Conservation (phyloP, 306 rosid genomes). For the Sindora glabra region DNA sequence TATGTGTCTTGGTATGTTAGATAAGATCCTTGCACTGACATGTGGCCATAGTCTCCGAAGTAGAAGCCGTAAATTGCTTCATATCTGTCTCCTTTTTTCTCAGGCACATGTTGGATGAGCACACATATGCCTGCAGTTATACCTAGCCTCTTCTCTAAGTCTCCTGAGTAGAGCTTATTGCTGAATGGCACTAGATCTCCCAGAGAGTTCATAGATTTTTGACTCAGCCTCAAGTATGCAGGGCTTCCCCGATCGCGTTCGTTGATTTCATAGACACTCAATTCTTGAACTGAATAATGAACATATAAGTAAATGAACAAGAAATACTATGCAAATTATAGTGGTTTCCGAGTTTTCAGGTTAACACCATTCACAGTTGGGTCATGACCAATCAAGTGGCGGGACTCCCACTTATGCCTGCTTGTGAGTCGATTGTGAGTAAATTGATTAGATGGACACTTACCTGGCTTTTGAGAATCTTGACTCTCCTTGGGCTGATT, state of each 20-base stretch:
- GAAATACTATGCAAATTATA: neutral
- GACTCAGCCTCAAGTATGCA: conserved; percentile 61
- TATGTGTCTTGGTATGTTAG: conserved; percentile 57
- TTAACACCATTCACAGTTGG: too few relatives aligned
- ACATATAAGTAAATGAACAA: neutral
- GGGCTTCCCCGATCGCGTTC: conserved; percentile 86
- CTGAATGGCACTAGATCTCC: conserved; percentile 85
- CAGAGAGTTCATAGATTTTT: conserved; percentile 36
- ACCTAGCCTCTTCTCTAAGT: conserved; percentile 66
- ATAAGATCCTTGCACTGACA: conserved; percentile 55
- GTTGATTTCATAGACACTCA: conserved; percentile 65
- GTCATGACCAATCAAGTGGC: too few relatives aligned
- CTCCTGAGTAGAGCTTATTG: conserved; percentile 84
- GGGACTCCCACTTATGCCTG: too few relatives aligned
- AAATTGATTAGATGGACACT: too few relatives aligned
- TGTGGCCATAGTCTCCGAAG: conserved; percentile 66
- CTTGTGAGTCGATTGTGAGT: too few relatives aligned
- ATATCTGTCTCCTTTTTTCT: conserved; percentile 69
- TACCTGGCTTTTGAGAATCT: conserved; percentile 44
- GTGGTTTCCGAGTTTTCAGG: too few relatives aligned
- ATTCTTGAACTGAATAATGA: conserved; percentile 53
- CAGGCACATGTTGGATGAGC: conserved; percentile 48
- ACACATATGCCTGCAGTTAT: conserved; percentile 68
- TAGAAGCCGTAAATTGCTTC: conserved; percentile 85
- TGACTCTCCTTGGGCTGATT: conserved; percentile 23